A percentile compares a stretch with the other conserved stretches of the same genome.
Evolutionary conservation across 2,329 filamentous ascomycete species (phyloP).

Genomic region (Cordyceps militaris): DNA sequence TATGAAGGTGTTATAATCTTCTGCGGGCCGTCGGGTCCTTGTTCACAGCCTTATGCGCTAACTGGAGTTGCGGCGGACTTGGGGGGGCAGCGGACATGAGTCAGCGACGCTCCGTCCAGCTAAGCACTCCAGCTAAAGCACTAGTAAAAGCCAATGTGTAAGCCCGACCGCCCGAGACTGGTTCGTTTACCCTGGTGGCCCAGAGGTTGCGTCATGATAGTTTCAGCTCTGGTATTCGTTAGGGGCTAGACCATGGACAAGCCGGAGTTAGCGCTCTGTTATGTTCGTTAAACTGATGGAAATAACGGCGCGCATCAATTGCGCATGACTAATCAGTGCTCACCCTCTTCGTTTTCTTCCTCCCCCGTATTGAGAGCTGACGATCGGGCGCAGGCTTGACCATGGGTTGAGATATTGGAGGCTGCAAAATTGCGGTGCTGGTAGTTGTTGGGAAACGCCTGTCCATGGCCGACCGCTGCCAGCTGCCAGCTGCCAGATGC

Average conservation of each 20-base stretch:
- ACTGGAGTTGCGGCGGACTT: not conserved
- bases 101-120: conserved; percentile 1
- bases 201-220: no score
- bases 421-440: not conserved
- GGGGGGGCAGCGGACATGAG: conserved; percentile 4
- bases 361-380: not conserved
- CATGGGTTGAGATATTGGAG: not conserved
- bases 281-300: not conserved
- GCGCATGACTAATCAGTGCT: not conserved
- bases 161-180: not conserved
- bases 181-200: not conserved
- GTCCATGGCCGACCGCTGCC: not conserved
- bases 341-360: not conserved
- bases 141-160: no score
- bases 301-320: not conserved
- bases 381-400: not conserved
- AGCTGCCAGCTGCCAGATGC: not conserved
- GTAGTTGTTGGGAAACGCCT: not conserved
- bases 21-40: not conserved
- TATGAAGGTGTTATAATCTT: not conserved
- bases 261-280: no score
- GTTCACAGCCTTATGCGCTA: conserved; percentile 14
- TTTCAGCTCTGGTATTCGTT: no score
- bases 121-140: not conserved
- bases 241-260: no score